Percentiles rank a stretch among this genome's conserved stretches.
Conservation (phyloP, 2,329 filamentous ascomycete species). For the Fusarium mexicanum region DNA sequence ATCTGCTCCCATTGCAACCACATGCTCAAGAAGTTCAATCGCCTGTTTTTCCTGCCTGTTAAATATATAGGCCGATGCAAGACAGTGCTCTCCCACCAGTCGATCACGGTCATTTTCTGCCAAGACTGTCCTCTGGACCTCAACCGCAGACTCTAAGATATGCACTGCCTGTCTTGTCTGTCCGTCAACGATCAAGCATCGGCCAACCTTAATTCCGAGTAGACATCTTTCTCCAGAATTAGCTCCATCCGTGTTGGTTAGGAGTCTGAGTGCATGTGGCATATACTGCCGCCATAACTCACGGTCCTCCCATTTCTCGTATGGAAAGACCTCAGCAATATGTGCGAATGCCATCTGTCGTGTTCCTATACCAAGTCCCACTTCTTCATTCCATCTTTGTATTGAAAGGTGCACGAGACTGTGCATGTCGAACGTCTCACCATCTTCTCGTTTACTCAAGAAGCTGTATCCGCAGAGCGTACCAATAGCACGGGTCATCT, state of each 20-base stretch:
- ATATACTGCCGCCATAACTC: not conserved
- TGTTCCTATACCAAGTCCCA: not conserved
- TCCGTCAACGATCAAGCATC: not conserved
- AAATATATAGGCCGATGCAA: accelerated
- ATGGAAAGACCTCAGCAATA: not conserved
- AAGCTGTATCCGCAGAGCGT: constrained; percentile 48
- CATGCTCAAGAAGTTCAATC: not conserved
- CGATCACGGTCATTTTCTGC: not conserved
- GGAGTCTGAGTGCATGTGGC: not conserved
- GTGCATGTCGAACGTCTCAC: constrained; percentile 49
- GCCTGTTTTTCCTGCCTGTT: not conserved
- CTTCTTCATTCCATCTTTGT: constrained; percentile 37
- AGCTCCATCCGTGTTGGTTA: not conserved
- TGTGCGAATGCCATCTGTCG: not conserved
- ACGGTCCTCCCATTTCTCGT: not conserved
- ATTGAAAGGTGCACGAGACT: constrained; percentile 49
- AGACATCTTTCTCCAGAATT: accelerated
- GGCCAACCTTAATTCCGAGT: not conserved
- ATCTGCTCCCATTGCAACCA: not conserved
- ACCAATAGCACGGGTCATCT: constrained; percentile 43
- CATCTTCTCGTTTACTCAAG: constrained; percentile 37
- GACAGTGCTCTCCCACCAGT: accelerated
- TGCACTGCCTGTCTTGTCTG: not conserved
- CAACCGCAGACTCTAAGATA: not conserved
- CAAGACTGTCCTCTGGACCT: accelerated